A percentile compares a stretch with the other conserved stretches of the same genome.
phyloP scores from a whole-genome alignment of 768 basidiomycete genomes.

The Russula vinacea region DNA sequence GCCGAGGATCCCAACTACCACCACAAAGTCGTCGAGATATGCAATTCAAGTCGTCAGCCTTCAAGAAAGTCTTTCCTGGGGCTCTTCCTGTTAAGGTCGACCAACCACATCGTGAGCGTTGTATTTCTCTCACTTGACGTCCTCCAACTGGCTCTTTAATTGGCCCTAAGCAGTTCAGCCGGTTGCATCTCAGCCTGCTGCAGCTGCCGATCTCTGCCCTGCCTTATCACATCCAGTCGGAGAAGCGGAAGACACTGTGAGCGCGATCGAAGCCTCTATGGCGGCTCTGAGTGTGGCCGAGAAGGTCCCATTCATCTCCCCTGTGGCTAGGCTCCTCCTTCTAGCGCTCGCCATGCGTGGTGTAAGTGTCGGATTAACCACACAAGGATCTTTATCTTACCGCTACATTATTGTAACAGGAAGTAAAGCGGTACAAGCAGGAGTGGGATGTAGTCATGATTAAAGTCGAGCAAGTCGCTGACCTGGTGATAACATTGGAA shows the following conservation, averaged over 20 bases:
- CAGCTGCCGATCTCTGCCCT: background rate
- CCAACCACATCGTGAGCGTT: background rate
- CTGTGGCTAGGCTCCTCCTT: background rate
- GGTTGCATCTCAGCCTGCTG: background rate
- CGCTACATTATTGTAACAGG: background rate
- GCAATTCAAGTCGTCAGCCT: no score
- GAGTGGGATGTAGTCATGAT: background rate
- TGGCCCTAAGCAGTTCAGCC: no score
- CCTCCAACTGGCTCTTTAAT: background rate
- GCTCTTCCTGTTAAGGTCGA: background rate
- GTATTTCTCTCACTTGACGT: background rate
- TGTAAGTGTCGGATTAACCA: background rate
- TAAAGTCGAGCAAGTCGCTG: background rate
- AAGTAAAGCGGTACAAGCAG: constrained; percentile 4
- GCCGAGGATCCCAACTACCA: no score
- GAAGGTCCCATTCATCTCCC: background rate
- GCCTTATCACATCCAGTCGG: background rate
- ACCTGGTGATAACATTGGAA: background rate
- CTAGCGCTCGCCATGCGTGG: background rate
- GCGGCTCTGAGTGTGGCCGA: no score
- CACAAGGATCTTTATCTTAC: background rate
- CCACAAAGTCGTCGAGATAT: no score
- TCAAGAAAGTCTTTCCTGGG: no score
- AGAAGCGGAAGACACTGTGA: background rate
- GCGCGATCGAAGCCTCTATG: background rate